Evolutionary conservation across 2,329 filamentous ascomycete species (phyloP), one percentile per base, ranked within the genome.

Genomic region (Pseudocercospora fijiensis): DNA sequence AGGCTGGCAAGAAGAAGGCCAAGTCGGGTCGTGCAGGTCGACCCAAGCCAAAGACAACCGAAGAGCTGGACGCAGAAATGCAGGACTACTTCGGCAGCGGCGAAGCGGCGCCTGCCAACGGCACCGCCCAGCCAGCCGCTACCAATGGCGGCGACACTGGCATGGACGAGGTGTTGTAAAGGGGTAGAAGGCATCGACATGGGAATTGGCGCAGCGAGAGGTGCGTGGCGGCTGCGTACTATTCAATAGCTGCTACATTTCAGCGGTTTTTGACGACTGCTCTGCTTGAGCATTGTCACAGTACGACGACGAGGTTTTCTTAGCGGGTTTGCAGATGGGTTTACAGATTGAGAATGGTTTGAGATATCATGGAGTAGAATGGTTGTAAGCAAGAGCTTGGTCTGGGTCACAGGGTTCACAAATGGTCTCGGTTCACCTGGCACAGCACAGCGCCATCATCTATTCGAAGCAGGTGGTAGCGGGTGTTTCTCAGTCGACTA

Each of bases 21-120:
- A 74, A 85, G 83, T 76, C 79, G 47, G 87, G 88, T 70, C 89
- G 82, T 73, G 82, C 84, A 69, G 89, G 72, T 84, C 89, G 70
- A 80, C 88, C 74, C 83, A 96, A 87, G 79, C 80, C 83, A 82
- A 98, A 98, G 90, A 96, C 92, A 0, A 88, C 90, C 1, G 94
- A 96, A 76, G 93, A 99, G 81, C 87, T 99, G 26, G 95, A 99
- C 77, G 92, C 91, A 4, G 95, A 99, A 78, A 99, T 99, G 95
- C 88, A 87, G 20, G 95, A 98, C 78, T 99, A 99, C 82, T 98
- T 96, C 76, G 87, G 84, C 59, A 76, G 77, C 28, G 80, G 79
- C 58, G 78, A 76, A 11, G 78, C 78, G 59, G 75, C 73, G 47
- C 78, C 76, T 65, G 80, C 81, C 4, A 82, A 79, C 65, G 81